Base-by-base conservation (phyloP, 805 yeast genomes). In the Cyberlindnera saturnus region DNA sequence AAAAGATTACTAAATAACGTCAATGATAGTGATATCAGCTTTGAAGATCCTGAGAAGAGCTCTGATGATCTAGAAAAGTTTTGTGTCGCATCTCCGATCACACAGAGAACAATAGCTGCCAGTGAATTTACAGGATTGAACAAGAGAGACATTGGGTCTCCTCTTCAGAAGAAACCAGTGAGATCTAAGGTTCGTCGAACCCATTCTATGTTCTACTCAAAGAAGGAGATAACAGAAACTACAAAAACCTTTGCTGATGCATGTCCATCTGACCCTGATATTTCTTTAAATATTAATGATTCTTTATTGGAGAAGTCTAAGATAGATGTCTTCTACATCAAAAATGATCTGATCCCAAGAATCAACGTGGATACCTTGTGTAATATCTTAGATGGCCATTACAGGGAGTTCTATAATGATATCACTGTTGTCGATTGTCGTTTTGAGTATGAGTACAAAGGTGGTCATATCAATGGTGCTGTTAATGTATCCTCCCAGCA, bases 391-490 rank as follows among this genome's bases (percentile, higher is more conserved):
- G 76, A 73, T 44, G 86, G 87, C 38, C 50, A 74, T 58, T 65
- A 71, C 66, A 64, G 63, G 3, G 61, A 63, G 19, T 72, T 70
- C 38, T 56, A 79, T 57, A 59, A 59, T 41, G 62, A 65, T 11
- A 66, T 73, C 32, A 53, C 70, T 10, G 67, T 93, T 15, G 69
- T 93, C 9, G 99, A 93, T 65, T 89, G 98, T 60, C 77, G 99
- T 42, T 93, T 93, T 59, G 87, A 82, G 54, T 91, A 91, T 66
- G 99, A 93, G 64, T 93, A 70, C 62, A 71, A 77, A 34, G 98
- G 98, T 29, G 99, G 99, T 26, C 99, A 93, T 63, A 87, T 93
- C 38, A 76, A 73, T 38, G 82, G 84, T 38, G 95, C 98, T 7
- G 54, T 86, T 42, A 93, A 91, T 61, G 71, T 89, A 28, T 79